Percentiles rank a stretch among this genome's conserved stretches.
phyloP scores from a whole-genome alignment of 192 early-diverging fungal genomes.

The Coemansia sp. region DNA sequence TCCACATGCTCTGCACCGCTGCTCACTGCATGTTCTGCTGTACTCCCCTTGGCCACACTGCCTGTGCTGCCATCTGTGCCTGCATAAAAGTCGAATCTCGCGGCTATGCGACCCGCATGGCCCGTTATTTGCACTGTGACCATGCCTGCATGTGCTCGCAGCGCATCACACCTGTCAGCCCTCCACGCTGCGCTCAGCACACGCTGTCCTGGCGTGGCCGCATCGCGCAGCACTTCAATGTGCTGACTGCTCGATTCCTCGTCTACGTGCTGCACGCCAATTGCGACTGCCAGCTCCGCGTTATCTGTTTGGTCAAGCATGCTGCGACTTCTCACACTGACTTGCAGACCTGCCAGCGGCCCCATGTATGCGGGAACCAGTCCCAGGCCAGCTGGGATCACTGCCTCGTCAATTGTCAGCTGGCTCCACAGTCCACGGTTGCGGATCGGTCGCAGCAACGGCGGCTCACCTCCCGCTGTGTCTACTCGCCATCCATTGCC shows the following conservation, averaged over 20 bases:
- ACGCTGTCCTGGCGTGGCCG: neutral
- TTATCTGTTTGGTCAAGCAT: neutral
- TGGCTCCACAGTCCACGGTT: neutral
- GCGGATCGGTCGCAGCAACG: slow-evolving; percentile 18
- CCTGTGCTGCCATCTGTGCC: neutral
- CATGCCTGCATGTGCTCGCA: slow-evolving; percentile 1
- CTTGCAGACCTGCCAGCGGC: neutral
- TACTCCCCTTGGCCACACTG: neutral
- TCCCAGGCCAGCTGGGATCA: slow-evolving; percentile 17
- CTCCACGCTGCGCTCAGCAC: slow-evolving; percentile 1
- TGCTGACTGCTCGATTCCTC: slow-evolving; percentile 5
- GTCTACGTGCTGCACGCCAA: neutral
- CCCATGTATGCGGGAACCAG: slow-evolving; percentile 27
- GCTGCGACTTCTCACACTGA: neutral
- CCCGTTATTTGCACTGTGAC: neutral
- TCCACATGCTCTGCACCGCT: neutral
- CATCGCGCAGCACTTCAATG: neutral
- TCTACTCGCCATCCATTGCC: slow-evolving; percentile 17
- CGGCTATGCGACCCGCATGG: neutral
- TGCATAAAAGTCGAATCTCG: slow-evolving; percentile 6
- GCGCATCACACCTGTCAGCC: neutral
- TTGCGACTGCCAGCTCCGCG: neutral
- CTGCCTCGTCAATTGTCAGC: slow-evolving; percentile 15
- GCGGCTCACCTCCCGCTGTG: slow-evolving; percentile 3
- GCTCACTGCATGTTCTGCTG: neutral